Evolutionary conservation across 768 basidiomycete species (phyloP), one percentile per base, ranked within the genome.

Genomic region (Trametes villosa): DNA sequence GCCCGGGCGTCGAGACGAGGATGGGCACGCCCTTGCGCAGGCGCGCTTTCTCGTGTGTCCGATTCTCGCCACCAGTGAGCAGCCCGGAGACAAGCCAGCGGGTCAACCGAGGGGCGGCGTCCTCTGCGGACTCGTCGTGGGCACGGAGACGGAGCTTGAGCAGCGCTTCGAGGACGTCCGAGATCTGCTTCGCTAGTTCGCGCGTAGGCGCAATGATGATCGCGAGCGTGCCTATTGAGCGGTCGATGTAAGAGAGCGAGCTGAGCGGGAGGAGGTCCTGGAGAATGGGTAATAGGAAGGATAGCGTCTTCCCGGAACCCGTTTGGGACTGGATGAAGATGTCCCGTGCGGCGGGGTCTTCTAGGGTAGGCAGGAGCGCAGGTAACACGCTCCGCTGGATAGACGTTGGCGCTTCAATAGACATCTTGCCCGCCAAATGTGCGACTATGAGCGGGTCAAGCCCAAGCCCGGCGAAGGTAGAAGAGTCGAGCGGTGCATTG

Each of bases 321-420:
- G 96, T 98, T 72, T 98, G 95, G 13, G 94, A 92, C 74, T 97
- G 96, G 57, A 98, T 92, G 74, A 97, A 96, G 15, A 91, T 84
- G 74, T 96, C 94, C 60, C 90, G 80, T 49, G 77, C 58, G 11
- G 76, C 48, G 67, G 63, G 60, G 74, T 75, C 63, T 72, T 77
- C 9, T 1, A 63, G 47, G 1, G 62, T 59, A 74, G 67, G 38
- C 4, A 91, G 81, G 42, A 98, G 80, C n/a, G 87, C 73, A 7
- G 84, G 80, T 13, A 89, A 76, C 11, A 81, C 81, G 9, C 88
- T 86, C 59, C 89, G 83, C 74, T 98, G 96, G 62, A 97, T 94
- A 11, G 91, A 87, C 0, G 96, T 98, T 4, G 96, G 96, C 65
- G 88, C 91, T 12, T 80, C 73, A 42, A 98, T 92, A 33, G 78